A percentile compares a stretch with the other conserved stretches of the same genome.
Conservation (phyloP, 1,284 basidiomycete genomes). For the Hymenochaete sp. region DNA sequence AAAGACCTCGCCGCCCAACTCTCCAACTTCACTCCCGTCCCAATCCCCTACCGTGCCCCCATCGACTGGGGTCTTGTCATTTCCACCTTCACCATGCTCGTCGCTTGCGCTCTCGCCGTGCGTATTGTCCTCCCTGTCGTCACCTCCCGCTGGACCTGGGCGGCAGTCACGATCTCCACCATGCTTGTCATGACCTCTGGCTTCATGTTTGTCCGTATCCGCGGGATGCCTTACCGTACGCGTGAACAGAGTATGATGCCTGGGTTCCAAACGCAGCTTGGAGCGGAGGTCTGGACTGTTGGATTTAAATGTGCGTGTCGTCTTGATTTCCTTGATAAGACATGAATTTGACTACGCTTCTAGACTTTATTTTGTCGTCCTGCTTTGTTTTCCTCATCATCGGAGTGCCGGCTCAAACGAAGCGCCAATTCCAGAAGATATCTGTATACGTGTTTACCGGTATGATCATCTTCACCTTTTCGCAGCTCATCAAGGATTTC, state of each 20-base stretch:
- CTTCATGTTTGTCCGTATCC: constrained; percentile 96
- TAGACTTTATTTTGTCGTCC: constrained; percentile 79
- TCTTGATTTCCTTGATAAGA: constrained; percentile 2
- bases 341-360: not conserved
- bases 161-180: constrained; percentile 49
- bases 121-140: constrained; percentile 64
- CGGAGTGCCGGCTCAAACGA: constrained; percentile 73
- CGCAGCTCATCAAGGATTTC: constrained; percentile 84
- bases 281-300: constrained; percentile 88
- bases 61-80: constrained; percentile 57
- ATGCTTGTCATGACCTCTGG: constrained; percentile 83
- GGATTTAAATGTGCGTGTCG: constrained; percentile 70
- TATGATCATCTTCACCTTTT: constrained; percentile 80
- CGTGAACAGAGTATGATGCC: constrained; percentile 62
- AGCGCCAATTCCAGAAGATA: constrained; percentile 68
- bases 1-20: constrained; percentile 70
- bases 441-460: constrained; percentile 88
- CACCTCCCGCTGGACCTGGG: constrained; percentile 77
- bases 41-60: constrained; percentile 67
- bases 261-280: constrained; percentile 87
- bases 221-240: constrained; percentile 69
- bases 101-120: constrained; percentile 41
- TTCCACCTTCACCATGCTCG: constrained; percentile 34
- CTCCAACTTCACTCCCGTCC: constrained; percentile 59
- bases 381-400: constrained; percentile 79